A percentile compares a stretch with the other conserved stretches of the same genome.
These are phyloP conservation scores for Alternaria brassicicola DNA, from an alignment of 2,329 filamentous ascomycete species.

Conservation along the genomic window DNA sequence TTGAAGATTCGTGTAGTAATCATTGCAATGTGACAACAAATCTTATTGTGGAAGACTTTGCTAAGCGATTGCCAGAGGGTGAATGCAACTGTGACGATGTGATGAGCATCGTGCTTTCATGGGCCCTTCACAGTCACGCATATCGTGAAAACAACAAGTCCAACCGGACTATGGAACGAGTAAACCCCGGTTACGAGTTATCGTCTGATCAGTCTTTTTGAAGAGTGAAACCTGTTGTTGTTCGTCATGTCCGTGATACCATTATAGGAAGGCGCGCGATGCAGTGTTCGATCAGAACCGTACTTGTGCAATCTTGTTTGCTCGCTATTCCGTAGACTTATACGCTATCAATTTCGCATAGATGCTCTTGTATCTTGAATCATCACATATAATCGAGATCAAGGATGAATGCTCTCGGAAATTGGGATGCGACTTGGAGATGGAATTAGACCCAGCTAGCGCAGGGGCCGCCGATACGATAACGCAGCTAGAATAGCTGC, in stretches of 20 bases:
- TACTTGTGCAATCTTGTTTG: neutral
- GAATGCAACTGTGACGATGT: neutral
- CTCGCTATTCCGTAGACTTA: neutral
- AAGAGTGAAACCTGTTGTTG: neutral
- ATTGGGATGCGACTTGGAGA: neutral
- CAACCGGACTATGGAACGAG: neutral
- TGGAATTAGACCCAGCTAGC: neutral
- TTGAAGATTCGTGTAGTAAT: neutral
- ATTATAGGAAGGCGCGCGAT: neutral
- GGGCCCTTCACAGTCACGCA: neutral
- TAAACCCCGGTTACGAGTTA: neutral
- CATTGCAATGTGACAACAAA: neutral
- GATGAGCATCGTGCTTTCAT: neutral
- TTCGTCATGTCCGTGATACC: neutral
- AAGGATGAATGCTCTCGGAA: neutral
- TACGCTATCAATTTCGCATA: neutral
- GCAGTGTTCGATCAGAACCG: neutral
- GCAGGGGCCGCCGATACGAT: neutral
- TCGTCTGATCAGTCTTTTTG: neutral
- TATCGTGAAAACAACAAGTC: neutral
- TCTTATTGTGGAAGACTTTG: neutral
- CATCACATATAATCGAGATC: neutral
- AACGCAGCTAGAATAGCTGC: neutral
- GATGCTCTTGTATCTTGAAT: neutral
- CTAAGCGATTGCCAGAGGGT: neutral